Conservation (phyloP, 257 asterid genomes). For the Solanum chaucha region DNA sequence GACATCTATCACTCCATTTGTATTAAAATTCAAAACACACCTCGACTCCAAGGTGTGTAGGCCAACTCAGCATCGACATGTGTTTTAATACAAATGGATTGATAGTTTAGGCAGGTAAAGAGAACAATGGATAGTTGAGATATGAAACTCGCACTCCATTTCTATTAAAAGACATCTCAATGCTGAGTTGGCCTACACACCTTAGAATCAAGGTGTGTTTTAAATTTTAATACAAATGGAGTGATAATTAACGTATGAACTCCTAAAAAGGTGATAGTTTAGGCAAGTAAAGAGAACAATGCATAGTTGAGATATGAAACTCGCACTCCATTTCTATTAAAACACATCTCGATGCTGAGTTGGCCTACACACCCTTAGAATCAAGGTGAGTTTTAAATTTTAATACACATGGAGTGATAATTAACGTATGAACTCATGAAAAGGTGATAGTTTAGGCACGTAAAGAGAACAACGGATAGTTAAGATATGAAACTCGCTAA, state of each 20-base stretch:
- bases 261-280: too few species aligned
- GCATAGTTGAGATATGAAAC: background rate
- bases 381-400: background rate
- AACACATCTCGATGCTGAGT: background rate
- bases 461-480: background rate
- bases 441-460: too few species aligned
- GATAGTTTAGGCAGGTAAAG: background rate
- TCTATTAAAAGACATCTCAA: background rate
- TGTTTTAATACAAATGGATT: background rate
- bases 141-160: background rate
- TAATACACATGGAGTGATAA: too few species aligned
- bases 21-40: background rate
- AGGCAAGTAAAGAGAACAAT: too few species aligned
- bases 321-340: background rate
- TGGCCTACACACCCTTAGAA: background rate
- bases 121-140: background rate
- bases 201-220: too few species aligned
- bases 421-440: too few species aligned
- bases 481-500: background rate
- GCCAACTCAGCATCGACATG: background rate
- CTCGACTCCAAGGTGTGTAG: background rate
- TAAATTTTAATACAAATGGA: too few species aligned
- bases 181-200: background rate
- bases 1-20: background rate
- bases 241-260: too few species aligned